phyloP scores from a whole-genome alignment of 2,329 filamentous ascomycete genomes.

The Fusarium sp. region DNA sequence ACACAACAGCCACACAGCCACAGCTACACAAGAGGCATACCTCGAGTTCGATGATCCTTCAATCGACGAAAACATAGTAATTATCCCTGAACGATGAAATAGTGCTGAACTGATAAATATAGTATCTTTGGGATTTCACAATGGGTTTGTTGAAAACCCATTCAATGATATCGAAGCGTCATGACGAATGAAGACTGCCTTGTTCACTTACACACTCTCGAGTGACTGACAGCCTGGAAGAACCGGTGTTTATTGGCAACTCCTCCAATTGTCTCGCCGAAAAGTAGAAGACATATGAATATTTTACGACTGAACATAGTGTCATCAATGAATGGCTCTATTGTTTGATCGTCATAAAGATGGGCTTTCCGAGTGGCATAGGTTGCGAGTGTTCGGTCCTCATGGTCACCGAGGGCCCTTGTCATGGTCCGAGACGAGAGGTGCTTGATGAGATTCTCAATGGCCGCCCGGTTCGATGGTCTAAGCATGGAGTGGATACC shows the following conservation, averaged over 20 bases:
- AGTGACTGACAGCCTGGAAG: not conserved
- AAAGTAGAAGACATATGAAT: not conserved
- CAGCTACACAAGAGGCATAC: not conserved
- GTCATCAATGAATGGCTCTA: not conserved
- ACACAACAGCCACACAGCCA: not conserved
- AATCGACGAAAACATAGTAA: not conserved
- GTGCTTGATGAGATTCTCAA: not conserved
- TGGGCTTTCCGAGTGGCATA: not conserved
- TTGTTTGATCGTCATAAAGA: not conserved
- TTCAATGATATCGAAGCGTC: not conserved
- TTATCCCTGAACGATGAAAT: not conserved
- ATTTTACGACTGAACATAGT: not conserved
- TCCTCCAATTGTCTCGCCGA: not conserved
- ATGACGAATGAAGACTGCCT: not conserved
- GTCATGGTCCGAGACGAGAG: not conserved
- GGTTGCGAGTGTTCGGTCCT: not conserved
- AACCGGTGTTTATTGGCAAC: not conserved
- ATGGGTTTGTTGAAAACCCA: not conserved
- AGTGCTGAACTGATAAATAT: not conserved
- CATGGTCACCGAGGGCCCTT: not conserved
- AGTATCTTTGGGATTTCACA: not conserved
- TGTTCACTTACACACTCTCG: not conserved
- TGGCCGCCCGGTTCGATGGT: too few species aligned
- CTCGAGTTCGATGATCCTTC: not conserved
- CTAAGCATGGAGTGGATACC: too few species aligned